Evolutionary conservation across 139 green algal species (phyloP).

Genomic region (Chlorella sp.): DNA sequence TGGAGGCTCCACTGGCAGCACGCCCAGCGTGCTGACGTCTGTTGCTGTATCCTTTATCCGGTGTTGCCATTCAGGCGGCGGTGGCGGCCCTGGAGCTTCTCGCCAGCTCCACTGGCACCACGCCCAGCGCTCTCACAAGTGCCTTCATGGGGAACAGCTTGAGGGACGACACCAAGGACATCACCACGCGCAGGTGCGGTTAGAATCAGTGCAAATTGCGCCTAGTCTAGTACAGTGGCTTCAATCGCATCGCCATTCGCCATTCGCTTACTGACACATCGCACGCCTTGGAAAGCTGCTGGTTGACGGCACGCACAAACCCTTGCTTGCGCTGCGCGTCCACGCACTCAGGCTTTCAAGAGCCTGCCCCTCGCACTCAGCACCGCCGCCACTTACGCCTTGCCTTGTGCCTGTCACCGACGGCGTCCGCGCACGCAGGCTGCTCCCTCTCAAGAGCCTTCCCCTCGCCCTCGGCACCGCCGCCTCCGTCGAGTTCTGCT

Average conservation of each 20-base stretch:
- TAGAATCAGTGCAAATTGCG: too few species aligned
- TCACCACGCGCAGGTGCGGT: slow-evolving; percentile 32
- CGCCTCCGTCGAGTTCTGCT: slow-evolving; percentile 23
- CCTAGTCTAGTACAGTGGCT: too few species aligned
- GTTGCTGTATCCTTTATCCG: too few species aligned
- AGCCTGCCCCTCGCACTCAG: slow-evolving; percentile 30
- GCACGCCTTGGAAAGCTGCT: too few species aligned
- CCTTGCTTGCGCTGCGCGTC: too few species aligned
- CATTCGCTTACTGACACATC: too few species aligned
- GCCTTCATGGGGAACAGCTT: background rate
- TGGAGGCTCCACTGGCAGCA: too few species aligned
- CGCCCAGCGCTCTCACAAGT: background rate
- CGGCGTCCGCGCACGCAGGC: slow-evolving; percentile 15
- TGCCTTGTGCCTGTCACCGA: too few species aligned
- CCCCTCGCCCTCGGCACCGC: slow-evolving; percentile 28
- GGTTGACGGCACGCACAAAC: too few species aligned
- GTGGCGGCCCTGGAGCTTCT: background rate
- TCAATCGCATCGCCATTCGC: too few species aligned
- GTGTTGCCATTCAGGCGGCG: too few species aligned
- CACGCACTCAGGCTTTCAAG: slow-evolving; percentile 18
- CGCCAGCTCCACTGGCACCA: background rate
- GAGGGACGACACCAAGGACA: background rate
- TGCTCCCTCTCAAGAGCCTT: slow-evolving; percentile 25
- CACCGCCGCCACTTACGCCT: slow-evolving; percentile 28
- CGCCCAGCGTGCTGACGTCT: too few species aligned